Conservation (phyloP, 331 rosid genomes). For the Telfairia occidentalis region DNA sequence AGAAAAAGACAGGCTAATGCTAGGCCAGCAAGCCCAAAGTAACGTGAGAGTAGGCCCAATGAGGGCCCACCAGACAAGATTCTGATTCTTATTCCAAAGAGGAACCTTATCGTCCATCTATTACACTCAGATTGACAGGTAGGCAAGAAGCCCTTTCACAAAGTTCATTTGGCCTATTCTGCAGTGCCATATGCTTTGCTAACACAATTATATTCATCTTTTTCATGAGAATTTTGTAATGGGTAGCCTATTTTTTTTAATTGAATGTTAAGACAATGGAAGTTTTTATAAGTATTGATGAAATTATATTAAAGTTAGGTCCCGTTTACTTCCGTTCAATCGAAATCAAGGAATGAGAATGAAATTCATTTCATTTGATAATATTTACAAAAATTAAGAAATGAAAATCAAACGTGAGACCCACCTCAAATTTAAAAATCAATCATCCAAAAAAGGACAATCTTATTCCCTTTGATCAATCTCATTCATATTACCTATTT, state of each 20-base stretch:
- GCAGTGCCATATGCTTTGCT: neutral
- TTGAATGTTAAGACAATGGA: too few species aligned
- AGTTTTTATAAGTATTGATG: too few species aligned
- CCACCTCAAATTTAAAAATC: too few species aligned
- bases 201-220: neutral
- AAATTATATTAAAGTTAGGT: too few species aligned
- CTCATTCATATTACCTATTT: too few species aligned
- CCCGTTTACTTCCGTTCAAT: too few species aligned
- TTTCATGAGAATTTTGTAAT: neutral
- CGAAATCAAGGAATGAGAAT: too few species aligned
- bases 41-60: conserved; percentile 4
- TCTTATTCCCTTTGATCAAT: too few species aligned
- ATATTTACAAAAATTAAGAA: too few species aligned
- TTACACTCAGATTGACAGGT: neutral
- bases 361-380: too few species aligned
- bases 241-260: neutral
- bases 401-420: too few species aligned
- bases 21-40: conserved; percentile 4
- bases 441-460: too few species aligned
- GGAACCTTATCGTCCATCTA: conserved; percentile 1
- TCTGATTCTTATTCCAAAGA: conserved; percentile 7
- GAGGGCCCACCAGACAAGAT: conserved; percentile 13
- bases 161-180: neutral
- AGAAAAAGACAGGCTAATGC: neutral
- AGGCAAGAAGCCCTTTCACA: neutral